phyloP scores from a whole-genome alignment of 129 eudicot species.

The sunflower (Helianthus annuus) region DNA sequence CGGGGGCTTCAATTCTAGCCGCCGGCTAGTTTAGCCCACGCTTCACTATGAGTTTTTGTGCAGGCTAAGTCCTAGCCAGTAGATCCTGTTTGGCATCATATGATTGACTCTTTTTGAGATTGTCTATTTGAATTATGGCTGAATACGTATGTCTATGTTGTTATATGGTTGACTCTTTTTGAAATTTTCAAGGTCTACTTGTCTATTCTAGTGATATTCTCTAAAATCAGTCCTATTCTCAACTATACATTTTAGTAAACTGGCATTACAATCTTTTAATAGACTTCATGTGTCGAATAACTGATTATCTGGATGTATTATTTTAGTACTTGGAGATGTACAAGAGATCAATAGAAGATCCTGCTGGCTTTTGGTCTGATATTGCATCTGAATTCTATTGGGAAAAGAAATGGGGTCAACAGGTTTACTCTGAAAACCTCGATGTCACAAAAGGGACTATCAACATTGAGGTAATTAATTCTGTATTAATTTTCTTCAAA shows the following conservation, averaged over 20 bases:
- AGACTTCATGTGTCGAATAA: background rate
- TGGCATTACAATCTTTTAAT: slow-evolving; percentile 2
- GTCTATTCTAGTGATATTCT: no score
- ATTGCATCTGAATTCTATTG: slow-evolving; percentile 82
- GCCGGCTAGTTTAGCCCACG: no score
- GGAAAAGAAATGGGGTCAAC: slow-evolving; percentile 71
- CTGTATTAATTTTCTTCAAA: background rate
- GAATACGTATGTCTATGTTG: no score
- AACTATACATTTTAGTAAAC: background rate
- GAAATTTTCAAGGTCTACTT: no score
- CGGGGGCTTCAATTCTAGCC: no score
- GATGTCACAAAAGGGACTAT: slow-evolving; percentile 78
- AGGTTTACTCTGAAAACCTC: slow-evolving; percentile 67
- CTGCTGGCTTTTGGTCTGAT: slow-evolving; percentile 96
- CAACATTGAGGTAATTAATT: slow-evolving; percentile 65
- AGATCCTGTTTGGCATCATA: no score
- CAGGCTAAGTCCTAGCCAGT: no score
- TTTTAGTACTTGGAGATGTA: slow-evolving; percentile 88
- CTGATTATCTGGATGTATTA: slow-evolving; percentile 10
- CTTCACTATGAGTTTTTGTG: no score
- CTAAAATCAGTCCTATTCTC: background rate
- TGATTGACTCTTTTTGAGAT: no score
- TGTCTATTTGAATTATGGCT: no score
- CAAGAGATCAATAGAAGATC: slow-evolving; percentile 74
- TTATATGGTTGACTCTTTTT: no score